Evolutionary conservation across 2,329 filamentous ascomycete genomes (phyloP).

Genomic region (Pestalotiopsis sp.): DNA sequence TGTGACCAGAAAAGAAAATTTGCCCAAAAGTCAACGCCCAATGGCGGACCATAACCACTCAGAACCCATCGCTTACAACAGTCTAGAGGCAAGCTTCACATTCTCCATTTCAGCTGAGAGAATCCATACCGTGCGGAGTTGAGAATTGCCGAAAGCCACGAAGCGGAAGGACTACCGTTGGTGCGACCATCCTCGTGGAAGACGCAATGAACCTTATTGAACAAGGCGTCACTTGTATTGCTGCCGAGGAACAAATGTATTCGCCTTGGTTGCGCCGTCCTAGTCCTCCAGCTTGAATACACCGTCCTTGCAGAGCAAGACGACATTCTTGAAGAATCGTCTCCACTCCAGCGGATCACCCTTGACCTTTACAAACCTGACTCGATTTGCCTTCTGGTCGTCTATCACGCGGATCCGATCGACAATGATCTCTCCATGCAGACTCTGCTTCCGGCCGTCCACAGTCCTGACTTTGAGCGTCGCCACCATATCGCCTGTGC

Average conservation of each 20-base stretch:
- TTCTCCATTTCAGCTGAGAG: too few relatives aligned
- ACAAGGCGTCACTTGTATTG: neutral
- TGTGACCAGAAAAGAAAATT: neutral
- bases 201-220: neutral
- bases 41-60: too few relatives aligned
- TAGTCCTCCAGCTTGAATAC: constrained; percentile 64
- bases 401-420: constrained; percentile 64
- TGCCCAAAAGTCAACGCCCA: neutral
- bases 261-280: neutral
- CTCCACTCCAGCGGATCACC: constrained; percentile 97
- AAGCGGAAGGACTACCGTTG: too few relatives aligned
- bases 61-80: too few relatives aligned
- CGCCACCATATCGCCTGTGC: constrained; percentile 57
- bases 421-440: constrained; percentile 76
- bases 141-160: too few relatives aligned
- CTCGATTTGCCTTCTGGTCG: constrained; percentile 71
- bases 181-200: too few relatives aligned
- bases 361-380: constrained; percentile 91
- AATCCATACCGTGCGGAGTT: too few relatives aligned
- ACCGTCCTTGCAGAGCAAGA: constrained; percentile 82
- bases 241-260: neutral
- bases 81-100: too few relatives aligned
- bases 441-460: constrained; percentile 70
- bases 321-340: constrained; percentile 95
- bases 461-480: constrained; percentile 74